These are phyloP conservation scores for Suillus paluster DNA, from an alignment of 768 basidiomycete species.

Conservation along the genomic window DNA sequence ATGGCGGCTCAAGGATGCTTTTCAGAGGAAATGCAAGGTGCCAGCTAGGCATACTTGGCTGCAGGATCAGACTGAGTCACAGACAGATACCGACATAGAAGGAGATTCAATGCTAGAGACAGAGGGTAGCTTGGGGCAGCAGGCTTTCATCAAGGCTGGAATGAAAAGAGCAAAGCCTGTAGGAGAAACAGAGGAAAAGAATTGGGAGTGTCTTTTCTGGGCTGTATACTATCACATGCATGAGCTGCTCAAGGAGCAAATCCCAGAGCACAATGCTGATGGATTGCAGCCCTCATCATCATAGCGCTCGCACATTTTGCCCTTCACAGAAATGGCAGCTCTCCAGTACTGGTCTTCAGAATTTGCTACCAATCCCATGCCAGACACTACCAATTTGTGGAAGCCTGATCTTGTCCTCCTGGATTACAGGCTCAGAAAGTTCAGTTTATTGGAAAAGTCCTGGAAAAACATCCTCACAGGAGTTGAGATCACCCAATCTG, in stretches of 20 bases:
- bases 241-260: too few species aligned
- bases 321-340: too few species aligned
- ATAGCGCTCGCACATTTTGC: too few species aligned
- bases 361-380: background rate
- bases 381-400: background rate
- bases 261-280: background rate
- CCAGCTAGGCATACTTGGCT: too few species aligned
- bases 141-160: background rate
- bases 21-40: too few species aligned
- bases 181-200: background rate
- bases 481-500: too few species aligned
- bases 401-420: slow-evolving; percentile 3
- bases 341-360: background rate
- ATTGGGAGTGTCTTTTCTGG: background rate
- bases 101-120: background rate
- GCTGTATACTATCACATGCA: background rate
- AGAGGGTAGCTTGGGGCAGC: background rate
- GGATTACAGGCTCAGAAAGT: background rate
- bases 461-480: too few species aligned
- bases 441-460: too few species aligned
- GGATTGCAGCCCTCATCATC: too few species aligned
- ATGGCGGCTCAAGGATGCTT: too few species aligned
- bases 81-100: background rate
- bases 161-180: background rate
- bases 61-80: too few species aligned